These are phyloP conservation scores for Begonia fuchsioides DNA, from an alignment of 306 rosid species.

Conservation along the genomic window DNA sequence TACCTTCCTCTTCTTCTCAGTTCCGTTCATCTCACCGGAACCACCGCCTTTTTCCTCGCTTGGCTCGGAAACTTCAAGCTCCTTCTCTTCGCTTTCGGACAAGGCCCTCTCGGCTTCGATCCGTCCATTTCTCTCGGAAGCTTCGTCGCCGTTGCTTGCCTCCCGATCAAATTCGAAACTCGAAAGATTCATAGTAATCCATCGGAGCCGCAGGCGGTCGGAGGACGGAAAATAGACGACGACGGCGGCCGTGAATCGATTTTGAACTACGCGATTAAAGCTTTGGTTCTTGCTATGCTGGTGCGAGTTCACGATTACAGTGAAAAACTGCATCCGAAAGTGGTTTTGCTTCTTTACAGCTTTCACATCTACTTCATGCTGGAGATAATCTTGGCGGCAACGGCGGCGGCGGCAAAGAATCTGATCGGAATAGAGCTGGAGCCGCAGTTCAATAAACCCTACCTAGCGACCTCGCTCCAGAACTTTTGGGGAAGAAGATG, in stretches of 20 bases:
- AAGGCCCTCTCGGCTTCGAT: constrained; percentile 32
- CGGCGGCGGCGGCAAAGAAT: constrained; percentile 20
- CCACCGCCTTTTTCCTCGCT: constrained; percentile 23
- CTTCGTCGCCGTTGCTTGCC: constrained; percentile 29
- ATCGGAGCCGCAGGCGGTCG: background rate
- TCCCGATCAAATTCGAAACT: constrained; percentile 35
- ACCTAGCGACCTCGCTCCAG: constrained; percentile 43
- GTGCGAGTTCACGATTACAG: constrained; percentile 25
- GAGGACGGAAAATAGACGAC: background rate
- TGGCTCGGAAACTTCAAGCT: constrained; percentile 57
- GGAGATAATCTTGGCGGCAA: constrained; percentile 20
- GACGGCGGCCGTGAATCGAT: constrained; percentile 1
- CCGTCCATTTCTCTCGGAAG: constrained; percentile 21
- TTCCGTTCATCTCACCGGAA: constrained; percentile 29
- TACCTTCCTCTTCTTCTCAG: constrained; percentile 33
- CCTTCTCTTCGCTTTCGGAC: constrained; percentile 25
- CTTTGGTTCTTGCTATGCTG: constrained; percentile 12
- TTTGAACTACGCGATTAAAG: constrained; percentile 16
- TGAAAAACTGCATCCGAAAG: constrained; percentile 18
- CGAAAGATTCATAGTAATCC: background rate
- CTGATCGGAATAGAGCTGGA: constrained; percentile 30
- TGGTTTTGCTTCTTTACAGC: constrained; percentile 17
- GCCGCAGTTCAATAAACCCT: constrained; percentile 36
- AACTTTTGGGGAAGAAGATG: constrained; percentile 63
- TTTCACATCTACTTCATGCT: constrained; percentile 29